A percentile compares a stretch with the other conserved stretches of the same genome.
Conservation (phyloP, 139 green algal genomes). For the Mychonastes homosphaera region DNA sequence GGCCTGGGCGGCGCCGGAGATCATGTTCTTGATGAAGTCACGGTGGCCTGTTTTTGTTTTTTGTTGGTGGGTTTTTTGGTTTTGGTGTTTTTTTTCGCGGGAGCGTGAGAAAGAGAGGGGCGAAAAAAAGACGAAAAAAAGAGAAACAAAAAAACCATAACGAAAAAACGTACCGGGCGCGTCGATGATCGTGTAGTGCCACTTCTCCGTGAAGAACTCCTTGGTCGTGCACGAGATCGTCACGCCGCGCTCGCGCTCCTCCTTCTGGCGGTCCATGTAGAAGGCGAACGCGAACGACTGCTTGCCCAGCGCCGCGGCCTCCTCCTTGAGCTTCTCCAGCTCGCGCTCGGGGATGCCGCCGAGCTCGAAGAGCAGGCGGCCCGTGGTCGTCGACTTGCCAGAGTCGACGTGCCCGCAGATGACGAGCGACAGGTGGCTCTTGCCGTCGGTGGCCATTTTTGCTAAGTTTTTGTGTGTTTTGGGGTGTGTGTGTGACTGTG, state of each 20-base stretch:
- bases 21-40: constrained; percentile 99
- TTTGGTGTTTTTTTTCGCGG: background rate
- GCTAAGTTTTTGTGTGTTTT: too few species aligned
- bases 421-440: constrained; percentile 58
- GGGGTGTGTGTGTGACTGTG: too few species aligned
- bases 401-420: constrained; percentile 85
- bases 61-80: background rate
- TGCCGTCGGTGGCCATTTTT: too few species aligned
- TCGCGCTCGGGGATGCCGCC: constrained; percentile 98
- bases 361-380: constrained; percentile 95
- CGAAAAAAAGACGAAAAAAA: background rate
- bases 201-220: constrained; percentile 99
- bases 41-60: constrained; percentile 62
- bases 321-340: constrained; percentile 92
- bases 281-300: constrained; percentile 88
- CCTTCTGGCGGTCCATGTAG: constrained; percentile 88
- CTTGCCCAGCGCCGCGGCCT: constrained; percentile 75
- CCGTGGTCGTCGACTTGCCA: constrained; percentile 94
- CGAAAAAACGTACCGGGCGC: constrained; percentile 45
- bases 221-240: constrained; percentile 96
- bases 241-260: constrained; percentile 87
- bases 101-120: background rate
- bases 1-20: constrained; percentile 91
- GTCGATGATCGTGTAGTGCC: constrained; percentile 98
- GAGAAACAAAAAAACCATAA: constrained; percentile 1